A percentile compares a stretch with the other conserved stretches of the same genome.
These are phyloP conservation scores for Ogataea pini DNA, from an alignment of 805 yeast species.

Conservation along the genomic window DNA sequence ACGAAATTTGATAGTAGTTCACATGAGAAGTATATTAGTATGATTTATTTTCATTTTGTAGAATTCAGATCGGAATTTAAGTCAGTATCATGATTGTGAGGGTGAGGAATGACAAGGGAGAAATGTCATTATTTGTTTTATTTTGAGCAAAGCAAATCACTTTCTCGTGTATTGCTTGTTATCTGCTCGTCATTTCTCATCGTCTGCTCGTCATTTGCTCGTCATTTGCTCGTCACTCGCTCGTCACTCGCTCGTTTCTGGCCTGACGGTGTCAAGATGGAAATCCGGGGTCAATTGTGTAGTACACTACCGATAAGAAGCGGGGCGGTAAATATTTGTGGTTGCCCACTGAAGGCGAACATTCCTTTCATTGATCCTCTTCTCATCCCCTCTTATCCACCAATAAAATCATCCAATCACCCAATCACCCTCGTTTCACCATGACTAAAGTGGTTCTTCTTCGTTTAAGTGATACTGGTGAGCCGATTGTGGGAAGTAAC, in stretches of 20 bases:
- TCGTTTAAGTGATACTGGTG: constrained; percentile 48
- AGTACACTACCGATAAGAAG: not conserved
- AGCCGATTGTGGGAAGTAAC: constrained; percentile 40
- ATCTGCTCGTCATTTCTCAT: no score
- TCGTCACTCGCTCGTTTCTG: not conserved
- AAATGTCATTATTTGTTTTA: no score
- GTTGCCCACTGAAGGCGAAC: not conserved
- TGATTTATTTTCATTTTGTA: no score
- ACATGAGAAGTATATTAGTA: no score
- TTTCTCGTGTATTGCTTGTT: no score
- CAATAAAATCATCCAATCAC: not conserved
- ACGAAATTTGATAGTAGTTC: no score
- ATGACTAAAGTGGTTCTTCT: constrained; percentile 46
- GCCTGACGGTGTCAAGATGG: not conserved
- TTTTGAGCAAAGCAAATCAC: no score
- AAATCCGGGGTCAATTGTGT: not conserved
- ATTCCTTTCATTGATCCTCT: not conserved
- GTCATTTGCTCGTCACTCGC: not conserved
- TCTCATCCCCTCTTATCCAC: not conserved
- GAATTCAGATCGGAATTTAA: no score
- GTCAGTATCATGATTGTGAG: no score
- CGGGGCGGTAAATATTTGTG: not conserved
- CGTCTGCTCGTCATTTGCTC: no score
- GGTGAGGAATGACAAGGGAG: no score
- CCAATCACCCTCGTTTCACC: not conserved